Evolutionary conservation across 306 rosid species (phyloP).

Genomic region (Quercus wislizeni): DNA sequence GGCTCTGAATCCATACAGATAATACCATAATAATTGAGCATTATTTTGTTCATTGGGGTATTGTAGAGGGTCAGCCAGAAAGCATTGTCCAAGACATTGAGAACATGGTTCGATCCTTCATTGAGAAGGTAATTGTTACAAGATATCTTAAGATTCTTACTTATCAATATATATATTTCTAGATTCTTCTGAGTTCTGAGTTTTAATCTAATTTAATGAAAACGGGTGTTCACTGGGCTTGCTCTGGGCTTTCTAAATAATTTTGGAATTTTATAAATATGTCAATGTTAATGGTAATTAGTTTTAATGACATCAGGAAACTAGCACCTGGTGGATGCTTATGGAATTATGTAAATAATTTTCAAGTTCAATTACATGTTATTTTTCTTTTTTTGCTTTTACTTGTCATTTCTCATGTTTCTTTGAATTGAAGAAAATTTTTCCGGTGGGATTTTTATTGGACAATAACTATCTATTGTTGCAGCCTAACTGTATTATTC

Average conservation of each 20-base stretch:
- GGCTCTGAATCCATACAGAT: neutral
- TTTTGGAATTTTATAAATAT: neutral
- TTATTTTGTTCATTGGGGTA: neutral
- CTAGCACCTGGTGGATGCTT: neutral
- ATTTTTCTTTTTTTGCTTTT: neutral
- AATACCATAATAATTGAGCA: neutral
- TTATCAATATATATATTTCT: neutral
- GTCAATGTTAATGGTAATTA: neutral
- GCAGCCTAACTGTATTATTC: conserved; percentile 92
- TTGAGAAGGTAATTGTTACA: conserved; percentile 68
- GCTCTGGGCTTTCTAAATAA: neutral
- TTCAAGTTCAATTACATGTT: neutral
- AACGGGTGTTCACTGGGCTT: neutral
- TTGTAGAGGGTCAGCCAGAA: conserved; percentile 88
- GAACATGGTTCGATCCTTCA: conserved; percentile 87
- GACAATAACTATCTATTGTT: conserved; percentile 27
- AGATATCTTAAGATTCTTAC: neutral
- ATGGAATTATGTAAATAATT: neutral
- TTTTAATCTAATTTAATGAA: neutral
- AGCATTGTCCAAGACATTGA: conserved; percentile 86
- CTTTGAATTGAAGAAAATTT: conserved; percentile 1
- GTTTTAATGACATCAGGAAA: neutral
- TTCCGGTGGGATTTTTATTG: neutral
- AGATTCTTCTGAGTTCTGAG: neutral
- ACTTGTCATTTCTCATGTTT: neutral